Base-by-base conservation (phyloP, 1,139 yeast genomes). In the Candida tropicalis region DNA sequence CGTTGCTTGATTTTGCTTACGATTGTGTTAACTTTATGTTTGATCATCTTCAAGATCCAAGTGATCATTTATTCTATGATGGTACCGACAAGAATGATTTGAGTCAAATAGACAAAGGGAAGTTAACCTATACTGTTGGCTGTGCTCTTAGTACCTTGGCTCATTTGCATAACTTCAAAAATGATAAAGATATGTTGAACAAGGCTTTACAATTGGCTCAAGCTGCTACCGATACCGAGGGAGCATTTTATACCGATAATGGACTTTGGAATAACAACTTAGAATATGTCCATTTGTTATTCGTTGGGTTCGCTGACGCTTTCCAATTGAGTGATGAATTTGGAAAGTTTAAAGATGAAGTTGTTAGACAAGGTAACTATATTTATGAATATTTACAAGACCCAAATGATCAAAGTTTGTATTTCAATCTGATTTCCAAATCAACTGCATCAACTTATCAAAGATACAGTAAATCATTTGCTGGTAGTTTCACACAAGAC, bases 121-220 rank as follows among this genome's bases (percentile, higher is more conserved):
- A 68, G 46, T 57, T 69, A 39, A 56, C 73, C 3, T 69, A 69
- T 48, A 66, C 74, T 2, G 63, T 66, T 7, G 75, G 74, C 0
- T 51, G 55, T 15, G 61, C 66, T n/a, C 54, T 69, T 35, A 63
- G 69, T 11, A 53, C 68, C 2, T 57, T 66, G 43, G 60, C 68
- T 1, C 59, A 59, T 41, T 52, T 68, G 41, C 42, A 47, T 35
- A 49, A 53, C 25, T 43, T 47, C 27, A 57, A 58, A 12, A 41
- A 44, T 1, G 45, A 58, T 38, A 10, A 28, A 1, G 24, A 44
- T 5, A 56, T 54, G 51, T 41, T 46, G 15, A 17, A 44, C 9
- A 47, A 51, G 35, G 63, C 65, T 9, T 42, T 45, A 8, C 50
- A 52, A 15, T 44, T 56, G 18, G 60, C 51, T 5, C 39, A 43